Evolutionary conservation across 2,329 filamentous ascomycete species (phyloP).

Genomic region (Dryadomyces sulphureus): DNA sequence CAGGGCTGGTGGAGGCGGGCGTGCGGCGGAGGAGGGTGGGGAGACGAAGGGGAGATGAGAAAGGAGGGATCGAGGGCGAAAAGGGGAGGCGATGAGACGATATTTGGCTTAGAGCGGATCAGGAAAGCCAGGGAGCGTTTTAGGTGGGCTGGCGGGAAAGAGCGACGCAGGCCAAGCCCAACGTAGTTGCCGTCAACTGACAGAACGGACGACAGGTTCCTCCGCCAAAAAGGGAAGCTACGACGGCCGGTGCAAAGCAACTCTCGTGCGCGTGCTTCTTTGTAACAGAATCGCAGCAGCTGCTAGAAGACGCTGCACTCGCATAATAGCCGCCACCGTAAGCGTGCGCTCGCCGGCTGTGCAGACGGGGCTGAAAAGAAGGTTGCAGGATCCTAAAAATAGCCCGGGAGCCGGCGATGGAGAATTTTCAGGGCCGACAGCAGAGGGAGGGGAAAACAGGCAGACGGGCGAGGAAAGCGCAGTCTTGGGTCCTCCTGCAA

Average conservation of each 20-base stretch:
- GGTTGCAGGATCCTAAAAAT: constrained; percentile 10
- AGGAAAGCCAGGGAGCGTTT: background rate
- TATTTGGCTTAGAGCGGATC: background rate
- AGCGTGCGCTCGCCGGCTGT: no score
- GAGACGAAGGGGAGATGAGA: background rate
- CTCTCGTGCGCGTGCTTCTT: no score
- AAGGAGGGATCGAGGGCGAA: background rate
- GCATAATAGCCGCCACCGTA: no score
- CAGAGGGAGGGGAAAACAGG: constrained; percentile 5
- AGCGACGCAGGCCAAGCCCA: no score
- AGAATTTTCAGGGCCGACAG: background rate
- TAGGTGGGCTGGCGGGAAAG: background rate
- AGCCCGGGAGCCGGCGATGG: constrained; percentile 7
- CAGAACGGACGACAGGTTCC: no score
- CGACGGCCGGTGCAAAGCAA: no score
- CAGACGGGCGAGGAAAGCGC: background rate
- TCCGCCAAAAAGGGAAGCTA: no score
- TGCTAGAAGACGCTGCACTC: no score
- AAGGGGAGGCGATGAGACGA: constrained; percentile 3
- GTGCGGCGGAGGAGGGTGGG: background rate
- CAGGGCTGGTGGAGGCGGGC: background rate
- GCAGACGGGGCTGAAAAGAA: background rate
- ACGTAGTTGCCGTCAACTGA: no score
- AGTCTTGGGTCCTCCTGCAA: no score
- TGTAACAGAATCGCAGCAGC: no score